Percentiles rank a stretch among this genome's conserved stretches.
Evolutionary conservation across 495 filamentous ascomycete species (phyloP).

Genomic region (Aspergillus bridgeri): DNA sequence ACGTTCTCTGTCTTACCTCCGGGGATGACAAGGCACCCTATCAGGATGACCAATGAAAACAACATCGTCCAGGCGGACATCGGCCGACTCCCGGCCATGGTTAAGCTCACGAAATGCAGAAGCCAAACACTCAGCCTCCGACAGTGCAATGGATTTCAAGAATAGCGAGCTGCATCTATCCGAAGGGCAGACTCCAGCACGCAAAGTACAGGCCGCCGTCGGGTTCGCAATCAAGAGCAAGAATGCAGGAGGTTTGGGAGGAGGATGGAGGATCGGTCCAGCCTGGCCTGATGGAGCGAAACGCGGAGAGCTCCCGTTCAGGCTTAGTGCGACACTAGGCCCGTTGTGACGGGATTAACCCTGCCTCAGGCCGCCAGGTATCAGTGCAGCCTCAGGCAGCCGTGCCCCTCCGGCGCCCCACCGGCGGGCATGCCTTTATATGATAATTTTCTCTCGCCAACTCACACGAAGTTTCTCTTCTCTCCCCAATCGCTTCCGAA

Average conservation of each 20-base stretch:
- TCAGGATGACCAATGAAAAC: constrained; percentile 35
- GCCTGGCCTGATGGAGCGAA: constrained; percentile 40
- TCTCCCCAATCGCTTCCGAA: constrained; percentile 27
- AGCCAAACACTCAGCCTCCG: constrained; percentile 40
- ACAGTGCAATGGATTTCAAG: constrained; percentile 15
- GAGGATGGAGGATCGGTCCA: constrained; percentile 31
- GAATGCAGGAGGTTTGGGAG: too few relatives aligned
- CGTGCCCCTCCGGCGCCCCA: constrained; percentile 22
- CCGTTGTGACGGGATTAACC: background rate
- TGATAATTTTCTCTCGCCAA: constrained; percentile 25
- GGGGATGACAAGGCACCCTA: constrained; percentile 39
- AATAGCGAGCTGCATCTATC: constrained; percentile 35
- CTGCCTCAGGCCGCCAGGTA: constrained; percentile 24
- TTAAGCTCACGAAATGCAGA: constrained; percentile 23
- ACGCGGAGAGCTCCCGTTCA: constrained; percentile 22
- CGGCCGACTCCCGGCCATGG: constrained; percentile 44
- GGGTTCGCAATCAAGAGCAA: too few relatives aligned
- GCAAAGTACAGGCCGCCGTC: background rate
- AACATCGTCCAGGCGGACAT: constrained; percentile 57
- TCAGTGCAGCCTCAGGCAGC: constrained; percentile 20
- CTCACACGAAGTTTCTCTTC: constrained; percentile 17
- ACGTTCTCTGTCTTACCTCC: constrained; percentile 27
- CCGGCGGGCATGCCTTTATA: constrained; percentile 22
- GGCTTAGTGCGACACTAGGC: constrained; percentile 17
- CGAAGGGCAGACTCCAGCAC: constrained; percentile 24